Percentiles rank a stretch among this genome's conserved stretches.
phyloP scores from a whole-genome alignment of 306 rosid genomes.

The Cicer yamashitae region DNA sequence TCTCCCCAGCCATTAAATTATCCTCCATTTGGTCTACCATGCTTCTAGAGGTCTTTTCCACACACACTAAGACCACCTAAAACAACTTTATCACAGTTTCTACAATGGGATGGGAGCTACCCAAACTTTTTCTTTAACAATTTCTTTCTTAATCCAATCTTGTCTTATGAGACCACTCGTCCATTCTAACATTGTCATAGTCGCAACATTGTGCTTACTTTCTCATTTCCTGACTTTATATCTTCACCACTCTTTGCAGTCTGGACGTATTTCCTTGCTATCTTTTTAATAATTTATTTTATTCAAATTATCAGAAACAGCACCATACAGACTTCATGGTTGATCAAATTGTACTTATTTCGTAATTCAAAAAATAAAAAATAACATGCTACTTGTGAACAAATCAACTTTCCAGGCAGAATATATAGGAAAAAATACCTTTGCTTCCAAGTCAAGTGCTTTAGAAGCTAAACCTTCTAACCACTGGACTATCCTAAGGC shows the following conservation, averaged over 20 bases:
- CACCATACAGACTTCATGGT: conserved; percentile 9
- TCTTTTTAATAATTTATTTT: neutral
- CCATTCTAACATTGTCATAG: neutral
- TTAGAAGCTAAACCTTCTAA: conserved; percentile 91
- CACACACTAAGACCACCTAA: neutral
- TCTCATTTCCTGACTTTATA: neutral
- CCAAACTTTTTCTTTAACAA: neutral
- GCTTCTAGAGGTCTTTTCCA: neutral
- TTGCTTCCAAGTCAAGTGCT: conserved; percentile 86
- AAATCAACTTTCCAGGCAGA: conserved; percentile 34
- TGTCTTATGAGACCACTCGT: neutral
- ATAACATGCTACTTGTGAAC: conserved; percentile 28
- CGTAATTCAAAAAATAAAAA: conserved; percentile 12
- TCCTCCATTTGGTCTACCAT: neutral
- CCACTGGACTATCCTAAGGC: conserved; percentile 96
- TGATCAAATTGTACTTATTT: neutral
- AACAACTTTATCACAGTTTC: neutral
- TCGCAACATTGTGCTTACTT: neutral
- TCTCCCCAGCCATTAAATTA: neutral
- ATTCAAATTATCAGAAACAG: neutral
- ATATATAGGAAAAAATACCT: conserved; percentile 62
- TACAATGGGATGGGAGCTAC: neutral
- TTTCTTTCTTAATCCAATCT: neutral
- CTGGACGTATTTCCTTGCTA: conserved; percentile 14
- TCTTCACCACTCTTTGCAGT: conserved; percentile 2